Evolutionary conservation across 768 basidiomycete genomes (phyloP).

Genomic region (Lactarius sanguifluus): DNA sequence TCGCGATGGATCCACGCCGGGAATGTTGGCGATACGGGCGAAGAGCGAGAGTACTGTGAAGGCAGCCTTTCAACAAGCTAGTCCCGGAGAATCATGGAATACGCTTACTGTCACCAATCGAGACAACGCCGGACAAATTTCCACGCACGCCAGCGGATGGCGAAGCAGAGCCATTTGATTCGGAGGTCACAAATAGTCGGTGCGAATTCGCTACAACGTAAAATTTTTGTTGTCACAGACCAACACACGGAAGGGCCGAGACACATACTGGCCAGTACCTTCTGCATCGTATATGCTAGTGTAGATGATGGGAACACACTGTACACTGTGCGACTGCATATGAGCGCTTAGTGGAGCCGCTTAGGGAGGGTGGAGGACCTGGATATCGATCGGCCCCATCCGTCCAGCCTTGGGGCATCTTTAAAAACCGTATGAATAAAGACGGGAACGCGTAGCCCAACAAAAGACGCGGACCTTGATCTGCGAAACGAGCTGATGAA

Average conservation of each 20-base stretch:
- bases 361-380: conserved; percentile 40
- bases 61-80: conserved; percentile 2
- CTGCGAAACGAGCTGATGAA: conserved; percentile 65
- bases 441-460: not conserved
- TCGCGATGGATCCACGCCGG: conserved; percentile 71
- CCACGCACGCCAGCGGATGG: conserved; percentile 48
- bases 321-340: conserved; percentile 52
- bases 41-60: conserved; percentile 71
- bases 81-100: conserved; percentile 1
- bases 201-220: conserved; percentile 66
- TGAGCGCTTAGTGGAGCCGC: not conserved
- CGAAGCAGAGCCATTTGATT: conserved; percentile 51
- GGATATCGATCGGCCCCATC: conserved; percentile 82
- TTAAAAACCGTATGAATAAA: not conserved
- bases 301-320: conserved; percentile 65
- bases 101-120: conserved; percentile 72
- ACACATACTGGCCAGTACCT: conserved; percentile 77
- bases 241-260: not conserved
- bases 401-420: conserved; percentile 61
- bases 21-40: conserved; percentile 69
- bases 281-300: conserved; percentile 71
- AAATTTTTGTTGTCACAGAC: not conserved
- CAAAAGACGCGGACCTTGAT: conserved; percentile 56
- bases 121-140: conserved; percentile 72
- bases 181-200: conserved; percentile 74